A percentile compares a stretch with the other conserved stretches of the same genome.
Conservation (phyloP, 352 stramenopile genomes). For the Phytophthora melonis region DNA sequence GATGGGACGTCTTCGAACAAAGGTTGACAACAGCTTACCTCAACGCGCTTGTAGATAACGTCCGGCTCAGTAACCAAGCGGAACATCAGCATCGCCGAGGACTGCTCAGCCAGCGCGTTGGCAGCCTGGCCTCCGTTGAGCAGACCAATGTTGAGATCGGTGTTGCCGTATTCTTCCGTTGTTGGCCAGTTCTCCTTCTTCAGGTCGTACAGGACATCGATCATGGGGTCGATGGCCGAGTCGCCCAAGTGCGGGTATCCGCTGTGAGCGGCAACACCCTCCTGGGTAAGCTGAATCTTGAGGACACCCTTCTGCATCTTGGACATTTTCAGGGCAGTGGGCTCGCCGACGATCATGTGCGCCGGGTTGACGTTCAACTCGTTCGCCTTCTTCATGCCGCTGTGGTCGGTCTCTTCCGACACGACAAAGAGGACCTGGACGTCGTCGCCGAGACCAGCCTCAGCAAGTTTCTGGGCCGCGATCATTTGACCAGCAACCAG, state of each 20-base stretch:
- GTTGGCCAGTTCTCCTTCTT: constrained; percentile 82
- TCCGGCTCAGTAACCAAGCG: constrained; percentile 79
- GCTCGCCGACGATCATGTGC: constrained; percentile 86
- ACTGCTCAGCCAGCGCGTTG: constrained; percentile 86
- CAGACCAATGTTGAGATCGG: constrained; percentile 88
- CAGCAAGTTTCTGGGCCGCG: constrained; percentile 72
- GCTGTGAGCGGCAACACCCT: constrained; percentile 83
- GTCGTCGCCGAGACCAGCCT: constrained; percentile 64
- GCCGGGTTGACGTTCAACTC: constrained; percentile 72
- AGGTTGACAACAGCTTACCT: constrained; percentile 46
- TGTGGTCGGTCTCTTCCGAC: constrained; percentile 90
- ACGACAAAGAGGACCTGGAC: constrained; percentile 87
- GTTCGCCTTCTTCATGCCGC: constrained; percentile 90
- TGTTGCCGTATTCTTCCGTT: constrained; percentile 83
- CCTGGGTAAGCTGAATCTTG: constrained; percentile 80
- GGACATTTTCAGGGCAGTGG: constrained; percentile 83
- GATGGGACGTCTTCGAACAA: no score
- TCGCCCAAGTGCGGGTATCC: constrained; percentile 86
- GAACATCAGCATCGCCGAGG: constrained; percentile 92
- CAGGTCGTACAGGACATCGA: constrained; percentile 85
- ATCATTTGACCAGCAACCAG: constrained; percentile 87
- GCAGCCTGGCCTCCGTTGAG: constrained; percentile 83
- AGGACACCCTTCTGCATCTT: constrained; percentile 90
- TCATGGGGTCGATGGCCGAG: constrained; percentile 86
- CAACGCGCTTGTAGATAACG: constrained; percentile 71